Base-by-base conservation (phyloP, 371 early-diverging fungal genomes). In the Syncephalastrum sp. region DNA sequence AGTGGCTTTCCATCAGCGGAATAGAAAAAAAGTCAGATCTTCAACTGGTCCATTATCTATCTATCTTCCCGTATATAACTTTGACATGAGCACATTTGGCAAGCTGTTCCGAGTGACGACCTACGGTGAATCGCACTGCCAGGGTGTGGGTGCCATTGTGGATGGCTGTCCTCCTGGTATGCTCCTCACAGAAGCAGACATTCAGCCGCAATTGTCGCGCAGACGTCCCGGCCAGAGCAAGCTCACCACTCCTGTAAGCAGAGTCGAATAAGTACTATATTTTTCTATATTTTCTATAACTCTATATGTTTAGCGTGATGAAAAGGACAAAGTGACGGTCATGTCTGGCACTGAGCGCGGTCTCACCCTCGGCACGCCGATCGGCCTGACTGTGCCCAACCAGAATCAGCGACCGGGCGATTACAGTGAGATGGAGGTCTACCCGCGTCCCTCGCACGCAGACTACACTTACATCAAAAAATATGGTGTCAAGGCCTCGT, bases 61-160 rank as follows among this genome's bases (percentile, higher is more conserved):
- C 38, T 33, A 12, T 33, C 38, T 33, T 33, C 8, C 5, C 38
- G 0, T 33, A 33, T 33, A 33, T 33, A 8, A 33, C 38, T 33
- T 33, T 33, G 38, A 33, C 38, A 92, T 92, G 92, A 89, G 89
- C 60, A 84, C 88, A 17, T 92, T 91, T 75, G 92, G 92, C 57
- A 82, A 76, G 43, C 65, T 81, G 54, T 92, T 83, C 75, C 85
- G 91, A 60, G 92, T 96, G 29, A 94, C 95, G n/a, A 98, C 97
- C 45, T 97, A 89, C 73, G 97, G 98, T 61, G 98, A 98, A 81
- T 95, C 95, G 17, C 98, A 98, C 80, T 97, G 98, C 82, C 94
- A 94, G 61, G 94, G 90, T 24, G 97, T 98, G 3, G 97, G 97
- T 46, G 96, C 96, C 60, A 95, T 98, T 61, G 83, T 98, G 56